A percentile compares a stretch with the other conserved stretches of the same genome.
Evolutionary conservation across 495 filamentous ascomycete species (phyloP).

Genomic region (Diplogelasinospora grovesii): DNA sequence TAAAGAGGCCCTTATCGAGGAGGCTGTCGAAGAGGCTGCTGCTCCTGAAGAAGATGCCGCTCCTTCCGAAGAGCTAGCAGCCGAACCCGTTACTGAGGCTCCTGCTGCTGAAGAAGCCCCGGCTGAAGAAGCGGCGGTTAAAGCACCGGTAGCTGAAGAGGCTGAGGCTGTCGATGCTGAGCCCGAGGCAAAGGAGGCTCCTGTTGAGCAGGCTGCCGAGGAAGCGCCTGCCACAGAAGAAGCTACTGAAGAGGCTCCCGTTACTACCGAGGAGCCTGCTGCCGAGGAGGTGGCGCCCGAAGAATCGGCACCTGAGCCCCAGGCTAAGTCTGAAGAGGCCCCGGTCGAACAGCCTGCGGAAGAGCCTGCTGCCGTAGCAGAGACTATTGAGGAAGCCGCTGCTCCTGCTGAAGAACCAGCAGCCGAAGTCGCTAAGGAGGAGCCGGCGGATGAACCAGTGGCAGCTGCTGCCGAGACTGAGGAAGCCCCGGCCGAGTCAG

Average conservation of each 20-base stretch:
- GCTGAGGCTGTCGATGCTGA: constrained; percentile 4
- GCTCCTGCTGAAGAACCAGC: constrained; percentile 9
- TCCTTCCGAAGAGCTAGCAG: constrained; percentile 9
- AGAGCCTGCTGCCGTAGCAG: constrained; percentile 6
- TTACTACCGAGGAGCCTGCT: constrained; percentile 8
- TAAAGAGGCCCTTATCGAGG: constrained; percentile 5
- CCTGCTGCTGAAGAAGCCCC: constrained; percentile 1
- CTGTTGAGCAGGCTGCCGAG: constrained; percentile 4
- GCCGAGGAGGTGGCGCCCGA: constrained; percentile 5
- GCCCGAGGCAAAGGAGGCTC: constrained; percentile 1
- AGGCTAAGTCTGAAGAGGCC: too few species aligned
- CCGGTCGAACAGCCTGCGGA: constrained; percentile 2
- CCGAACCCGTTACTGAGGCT: constrained; percentile 4
- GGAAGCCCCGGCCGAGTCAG: constrained; percentile 2
- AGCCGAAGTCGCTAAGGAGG: constrained; percentile 2
- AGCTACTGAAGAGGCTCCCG: constrained; percentile 5
- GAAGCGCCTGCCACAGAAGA: constrained; percentile 10
- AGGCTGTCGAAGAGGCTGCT: not conserved
- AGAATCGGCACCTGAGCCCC: constrained; percentile 3
- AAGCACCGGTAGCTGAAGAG: constrained; percentile 9
- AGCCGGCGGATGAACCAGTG: constrained; percentile 1
- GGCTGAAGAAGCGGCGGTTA: constrained; percentile 7
- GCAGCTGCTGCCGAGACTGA: not conserved
- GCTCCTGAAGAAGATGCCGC: constrained; percentile 4
- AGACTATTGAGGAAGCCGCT: constrained; percentile 3